Conservation (phyloP, 805 yeast genomes). For the Starmerella apicola region DNA sequence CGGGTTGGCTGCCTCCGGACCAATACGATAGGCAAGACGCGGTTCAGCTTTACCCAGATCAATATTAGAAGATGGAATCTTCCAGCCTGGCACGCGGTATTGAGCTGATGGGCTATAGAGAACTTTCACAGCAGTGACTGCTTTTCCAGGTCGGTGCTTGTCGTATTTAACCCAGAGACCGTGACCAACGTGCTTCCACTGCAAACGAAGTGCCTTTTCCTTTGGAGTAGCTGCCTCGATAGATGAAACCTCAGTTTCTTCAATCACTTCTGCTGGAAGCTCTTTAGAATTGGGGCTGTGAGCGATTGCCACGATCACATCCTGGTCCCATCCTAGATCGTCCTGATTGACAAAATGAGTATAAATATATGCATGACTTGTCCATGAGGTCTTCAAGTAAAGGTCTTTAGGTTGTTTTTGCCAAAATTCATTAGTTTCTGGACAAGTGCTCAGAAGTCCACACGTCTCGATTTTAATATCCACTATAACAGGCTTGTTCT, state of each 20-base stretch:
- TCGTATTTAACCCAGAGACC: conserved; percentile 56
- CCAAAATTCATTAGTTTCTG: conserved; percentile 28
- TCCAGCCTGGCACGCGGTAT: conserved; percentile 72
- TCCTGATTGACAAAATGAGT: conserved; percentile 22
- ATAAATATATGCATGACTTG: conserved; percentile 31
- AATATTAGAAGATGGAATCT: conserved; percentile 24
- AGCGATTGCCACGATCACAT: conserved; percentile 14
- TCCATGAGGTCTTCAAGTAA: conserved; percentile 35
- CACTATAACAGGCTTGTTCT: conserved; percentile 32
- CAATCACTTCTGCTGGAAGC: background rate
- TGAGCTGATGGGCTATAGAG: conserved; percentile 61
- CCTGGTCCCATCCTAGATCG: conserved; percentile 29
- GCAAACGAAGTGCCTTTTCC: conserved; percentile 3
- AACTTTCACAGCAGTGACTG: conserved; percentile 50
- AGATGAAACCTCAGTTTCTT: conserved; percentile 15
- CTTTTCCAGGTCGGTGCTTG: conserved; percentile 24
- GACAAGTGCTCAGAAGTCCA: conserved; percentile 22
- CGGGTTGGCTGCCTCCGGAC: conserved; percentile 7
- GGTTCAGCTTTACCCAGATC: conserved; percentile 23
- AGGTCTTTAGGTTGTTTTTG: conserved; percentile 37
- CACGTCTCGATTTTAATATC: conserved; percentile 32
- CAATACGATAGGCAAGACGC: conserved; percentile 23
- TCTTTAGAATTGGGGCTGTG: background rate
- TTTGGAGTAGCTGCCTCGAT: conserved; percentile 27
- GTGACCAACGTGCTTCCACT: conserved; percentile 16